Conservation (phyloP, 805 yeast species). For the Maudiozyma serrabonitensis region DNA sequence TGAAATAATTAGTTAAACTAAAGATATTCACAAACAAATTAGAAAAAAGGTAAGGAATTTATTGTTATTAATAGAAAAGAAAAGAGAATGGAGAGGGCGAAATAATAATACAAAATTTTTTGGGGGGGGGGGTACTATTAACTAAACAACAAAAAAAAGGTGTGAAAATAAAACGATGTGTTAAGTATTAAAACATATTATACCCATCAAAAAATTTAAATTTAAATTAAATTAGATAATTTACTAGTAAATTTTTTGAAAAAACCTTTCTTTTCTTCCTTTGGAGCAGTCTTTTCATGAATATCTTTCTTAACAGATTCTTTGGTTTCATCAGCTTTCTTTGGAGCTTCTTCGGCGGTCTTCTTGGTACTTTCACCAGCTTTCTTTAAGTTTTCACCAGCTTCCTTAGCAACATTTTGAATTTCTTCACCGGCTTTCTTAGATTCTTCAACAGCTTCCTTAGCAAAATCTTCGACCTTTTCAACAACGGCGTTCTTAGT, state of each 20-base stretch:
- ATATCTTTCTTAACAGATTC: background rate
- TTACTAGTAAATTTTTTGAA: constrained; percentile 1
- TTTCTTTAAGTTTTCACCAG: background rate
- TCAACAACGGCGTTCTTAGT: background rate
- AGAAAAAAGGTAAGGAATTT: too few species aligned
- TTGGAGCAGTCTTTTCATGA: background rate
- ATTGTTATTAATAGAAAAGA: too few species aligned
- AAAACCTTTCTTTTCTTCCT: constrained; percentile 3
- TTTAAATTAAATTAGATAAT: background rate
- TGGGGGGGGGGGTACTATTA: too few species aligned
- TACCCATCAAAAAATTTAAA: too few species aligned
- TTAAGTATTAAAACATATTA: too few species aligned
- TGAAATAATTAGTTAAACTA: too few species aligned
- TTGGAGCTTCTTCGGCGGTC: background rate
- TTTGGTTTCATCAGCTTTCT: background rate
- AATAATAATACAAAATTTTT: too few species aligned
- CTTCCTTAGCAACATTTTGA: background rate
- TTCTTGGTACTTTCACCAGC: background rate
- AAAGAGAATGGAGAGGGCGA: too few species aligned
- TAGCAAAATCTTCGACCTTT: background rate
- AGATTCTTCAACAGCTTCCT: background rate
- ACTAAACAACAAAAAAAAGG: too few species aligned
- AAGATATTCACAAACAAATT: too few species aligned
- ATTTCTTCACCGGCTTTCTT: background rate
- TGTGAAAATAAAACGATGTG: too few species aligned